These are phyloP conservation scores for Diplotaxis tenuifolia DNA, from an alignment of 345 rosid genomes.

Conservation along the genomic window DNA sequence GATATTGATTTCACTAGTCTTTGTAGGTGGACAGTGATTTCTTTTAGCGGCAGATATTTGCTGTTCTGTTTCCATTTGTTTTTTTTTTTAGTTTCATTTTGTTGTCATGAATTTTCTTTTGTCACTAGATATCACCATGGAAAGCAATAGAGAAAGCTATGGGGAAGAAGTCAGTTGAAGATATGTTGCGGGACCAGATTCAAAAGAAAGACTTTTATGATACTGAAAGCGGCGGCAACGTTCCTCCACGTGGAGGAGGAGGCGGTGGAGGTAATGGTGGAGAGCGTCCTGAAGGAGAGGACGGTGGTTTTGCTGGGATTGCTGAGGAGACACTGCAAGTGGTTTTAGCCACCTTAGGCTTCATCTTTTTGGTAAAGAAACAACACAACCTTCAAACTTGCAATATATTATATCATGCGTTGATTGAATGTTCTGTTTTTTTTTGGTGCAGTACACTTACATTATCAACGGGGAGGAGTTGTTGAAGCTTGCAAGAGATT, in stretches of 20 bases:
- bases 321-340: conserved; percentile 63
- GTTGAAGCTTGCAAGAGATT: conserved; percentile 61
- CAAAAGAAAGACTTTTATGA: conserved; percentile 53
- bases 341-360: conserved; percentile 60
- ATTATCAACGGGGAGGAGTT: conserved; percentile 72
- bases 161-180: conserved; percentile 59
- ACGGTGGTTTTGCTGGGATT: conserved; percentile 50
- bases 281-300: conserved; percentile 45
- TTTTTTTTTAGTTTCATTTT: background rate
- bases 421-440: background rate
- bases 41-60: background rate
- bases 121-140: conserved; percentile 57
- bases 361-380: conserved; percentile 55
- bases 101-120: background rate
- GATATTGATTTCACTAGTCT: too few relatives aligned
- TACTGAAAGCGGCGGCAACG: conserved; percentile 46
- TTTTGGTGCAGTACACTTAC: conserved; percentile 69
- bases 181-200: conserved; percentile 61
- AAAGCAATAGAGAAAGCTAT: conserved; percentile 55
- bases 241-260: conserved; percentile 51
- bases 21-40: background rate
- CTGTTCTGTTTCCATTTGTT: background rate
- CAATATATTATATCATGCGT: background rate
- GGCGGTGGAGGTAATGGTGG: conserved; percentile 40
- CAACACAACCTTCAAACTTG: background rate